Base-by-base conservation (phyloP, 2,329 filamentous ascomycete genomes). In the Penicillium freii region DNA sequence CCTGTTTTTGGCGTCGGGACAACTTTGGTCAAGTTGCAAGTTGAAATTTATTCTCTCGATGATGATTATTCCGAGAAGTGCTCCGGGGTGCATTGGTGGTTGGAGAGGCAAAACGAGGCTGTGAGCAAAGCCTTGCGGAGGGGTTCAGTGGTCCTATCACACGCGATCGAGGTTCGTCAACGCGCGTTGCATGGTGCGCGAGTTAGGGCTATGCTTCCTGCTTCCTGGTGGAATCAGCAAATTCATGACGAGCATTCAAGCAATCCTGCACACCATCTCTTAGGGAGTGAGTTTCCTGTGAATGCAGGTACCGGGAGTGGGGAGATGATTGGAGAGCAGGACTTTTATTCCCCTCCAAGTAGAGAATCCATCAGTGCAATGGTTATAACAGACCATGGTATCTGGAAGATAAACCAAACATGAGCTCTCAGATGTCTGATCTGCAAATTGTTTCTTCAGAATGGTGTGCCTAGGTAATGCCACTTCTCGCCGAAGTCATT, bases 401-500 rank as follows among this genome's bases (percentile, higher is more conserved):
- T 25, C n/a, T 31, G 17, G 23, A 10, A 47, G 19, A 44, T 36
- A 29, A 9, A 25, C 9, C 34, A n/a, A 33, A n/a, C 21, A 56
- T 59, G 33, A 11, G 48, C 51, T 11, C 5, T 4, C 6, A 27
- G 17, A 4, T 36, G 29, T 11, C 38, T 15, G n/a, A 5, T 25
- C 29, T 36, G 31, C 31, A 25, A 10, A 34, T 15, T 23, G 44
- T 31, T 33, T 19, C 17, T 52, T 52, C 21, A 25, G 11, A 33
- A 17, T 19, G 3, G 2, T 34, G 9, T 45, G 15, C 11, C 11
- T 6, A 19, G 9, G 8, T 45, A 45, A 46, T 46, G 50, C 21
- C 42, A 47, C 11, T 47, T 38, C n/a, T 39, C 39, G 15, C 53
- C 46, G 48, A 49, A 45, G 50, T 40, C 40, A 36, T 50, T 57